Percentiles rank a stretch among this genome's conserved stretches.
Conservation (phyloP, 331 rosid genomes). For the Quercus tomentella region DNA sequence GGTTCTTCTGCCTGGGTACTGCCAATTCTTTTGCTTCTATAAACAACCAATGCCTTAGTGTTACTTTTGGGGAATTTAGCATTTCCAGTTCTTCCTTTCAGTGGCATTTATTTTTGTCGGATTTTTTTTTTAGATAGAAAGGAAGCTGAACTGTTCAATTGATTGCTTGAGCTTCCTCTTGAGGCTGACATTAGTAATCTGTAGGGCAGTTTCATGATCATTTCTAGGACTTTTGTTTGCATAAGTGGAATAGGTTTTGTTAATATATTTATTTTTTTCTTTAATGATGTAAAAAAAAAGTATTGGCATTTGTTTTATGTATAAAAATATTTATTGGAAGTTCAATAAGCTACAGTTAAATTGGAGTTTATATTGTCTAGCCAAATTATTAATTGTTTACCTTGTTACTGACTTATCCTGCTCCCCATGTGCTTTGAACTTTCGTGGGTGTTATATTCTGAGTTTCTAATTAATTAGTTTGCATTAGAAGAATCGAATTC, state of each 20-base stretch:
- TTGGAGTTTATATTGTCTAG: not conserved
- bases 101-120: not conserved
- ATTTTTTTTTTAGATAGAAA: not conserved
- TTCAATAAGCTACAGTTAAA: not conserved
- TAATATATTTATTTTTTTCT: not conserved
- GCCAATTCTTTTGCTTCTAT: constrained; percentile 4
- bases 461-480: not conserved
- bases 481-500: not conserved
- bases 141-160: not conserved
- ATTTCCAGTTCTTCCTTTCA: not conserved
- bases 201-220: not conserved
- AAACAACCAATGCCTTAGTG: constrained; percentile 1
- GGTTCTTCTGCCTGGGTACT: constrained; percentile 14
- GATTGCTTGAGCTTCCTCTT: not conserved
- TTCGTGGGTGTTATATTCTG: not conserved
- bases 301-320: not conserved
- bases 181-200: not conserved
- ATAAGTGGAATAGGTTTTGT: not conserved
- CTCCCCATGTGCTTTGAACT: not conserved
- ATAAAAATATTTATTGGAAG: not conserved
- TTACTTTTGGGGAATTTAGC: not conserved
- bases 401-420: not conserved
- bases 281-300: not conserved
- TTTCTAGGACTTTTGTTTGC: constrained; percentile 2
- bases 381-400: not conserved